Conservation (phyloP, 345 rosid genomes). For the Heritiera littoralis region DNA sequence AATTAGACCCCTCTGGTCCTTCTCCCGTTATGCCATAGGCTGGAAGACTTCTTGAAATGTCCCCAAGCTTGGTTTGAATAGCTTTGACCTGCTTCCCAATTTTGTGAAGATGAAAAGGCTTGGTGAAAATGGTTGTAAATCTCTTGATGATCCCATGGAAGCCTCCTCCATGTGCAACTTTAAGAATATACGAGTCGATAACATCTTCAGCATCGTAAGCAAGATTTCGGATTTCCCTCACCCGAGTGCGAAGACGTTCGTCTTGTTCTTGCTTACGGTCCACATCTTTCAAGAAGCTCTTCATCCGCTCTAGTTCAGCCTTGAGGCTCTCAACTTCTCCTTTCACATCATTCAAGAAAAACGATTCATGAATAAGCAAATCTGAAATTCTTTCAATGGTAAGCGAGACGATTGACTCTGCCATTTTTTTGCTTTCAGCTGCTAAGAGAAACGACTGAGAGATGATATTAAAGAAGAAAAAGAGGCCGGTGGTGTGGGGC, state of each 20-base stretch:
- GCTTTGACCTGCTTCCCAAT: not conserved
- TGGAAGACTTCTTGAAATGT: not conserved
- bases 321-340: slow-evolving; percentile 21
- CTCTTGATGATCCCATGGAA: not conserved
- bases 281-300: slow-evolving; percentile 21
- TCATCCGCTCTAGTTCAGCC: slow-evolving; percentile 16
- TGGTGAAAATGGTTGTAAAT: not conserved
- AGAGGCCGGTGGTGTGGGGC: no score
- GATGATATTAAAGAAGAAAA: no score
- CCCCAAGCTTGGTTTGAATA: not conserved
- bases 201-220: slow-evolving; percentile 29
- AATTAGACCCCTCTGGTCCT: not conserved
- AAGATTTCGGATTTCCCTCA: slow-evolving; percentile 14
- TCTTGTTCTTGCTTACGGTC: slow-evolving; percentile 13
- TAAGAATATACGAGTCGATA: not conserved
- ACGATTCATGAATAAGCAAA: slow-evolving; percentile 13
- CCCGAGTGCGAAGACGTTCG: not conserved
- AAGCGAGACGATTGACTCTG: slow-evolving; percentile 17
- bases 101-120: not conserved
- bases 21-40: not conserved
- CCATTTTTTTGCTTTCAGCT: slow-evolving; percentile 11
- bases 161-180: not conserved
- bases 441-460: no score
- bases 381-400: not conserved
- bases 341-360: slow-evolving; percentile 8